phyloP scores from a whole-genome alignment of 2,329 filamentous ascomycete species.

The Ophiostoma piceae region DNA sequence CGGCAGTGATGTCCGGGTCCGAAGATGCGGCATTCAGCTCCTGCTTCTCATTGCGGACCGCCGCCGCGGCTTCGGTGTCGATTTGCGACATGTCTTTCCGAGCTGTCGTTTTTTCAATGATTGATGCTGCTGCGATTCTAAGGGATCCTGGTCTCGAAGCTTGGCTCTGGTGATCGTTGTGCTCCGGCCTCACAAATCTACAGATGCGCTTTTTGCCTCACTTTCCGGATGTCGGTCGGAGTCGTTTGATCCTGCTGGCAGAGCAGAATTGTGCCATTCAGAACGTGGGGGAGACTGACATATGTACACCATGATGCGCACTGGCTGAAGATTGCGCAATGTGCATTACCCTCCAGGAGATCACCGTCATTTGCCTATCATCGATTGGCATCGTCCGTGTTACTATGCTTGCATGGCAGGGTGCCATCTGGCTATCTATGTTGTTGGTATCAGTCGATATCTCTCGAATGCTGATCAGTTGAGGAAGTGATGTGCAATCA shows the following conservation, averaged over 20 bases:
- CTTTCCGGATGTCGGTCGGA: neutral
- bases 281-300: neutral
- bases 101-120: neutral
- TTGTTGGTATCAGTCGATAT: neutral
- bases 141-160: neutral
- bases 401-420: neutral
- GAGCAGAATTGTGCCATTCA: neutral
- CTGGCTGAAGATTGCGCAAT: neutral
- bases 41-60: neutral
- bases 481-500: neutral
- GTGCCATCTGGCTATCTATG: constrained; percentile 2
- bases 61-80: neutral
- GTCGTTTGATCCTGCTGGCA: neutral
- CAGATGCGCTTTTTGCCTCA: neutral
- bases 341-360: neutral
- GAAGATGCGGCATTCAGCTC: neutral
- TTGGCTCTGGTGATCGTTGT: neutral
- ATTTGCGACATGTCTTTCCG: neutral
- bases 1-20: neutral
- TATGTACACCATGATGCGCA: neutral
- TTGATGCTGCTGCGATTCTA: neutral
- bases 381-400: neutral
- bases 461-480: neutral
- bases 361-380: neutral
- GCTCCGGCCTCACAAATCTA: neutral